Conservation (phyloP, 202 grass and related monocot species). For the Alloteropsis angusta region DNA sequence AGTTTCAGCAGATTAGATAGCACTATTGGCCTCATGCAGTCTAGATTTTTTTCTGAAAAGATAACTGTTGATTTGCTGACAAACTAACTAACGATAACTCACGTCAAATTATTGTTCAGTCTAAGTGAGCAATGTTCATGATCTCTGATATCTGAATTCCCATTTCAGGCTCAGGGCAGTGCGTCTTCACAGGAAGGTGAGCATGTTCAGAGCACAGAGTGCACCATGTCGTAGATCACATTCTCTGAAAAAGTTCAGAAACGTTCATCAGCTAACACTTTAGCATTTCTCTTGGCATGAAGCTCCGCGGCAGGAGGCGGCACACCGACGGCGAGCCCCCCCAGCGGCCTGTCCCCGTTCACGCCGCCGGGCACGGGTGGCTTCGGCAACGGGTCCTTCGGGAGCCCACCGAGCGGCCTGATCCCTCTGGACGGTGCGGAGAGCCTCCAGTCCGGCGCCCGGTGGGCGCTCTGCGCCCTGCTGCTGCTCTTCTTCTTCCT, state of each 20-base stretch:
- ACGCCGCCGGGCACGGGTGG: conserved; percentile 19
- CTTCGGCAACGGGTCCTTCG: neutral
- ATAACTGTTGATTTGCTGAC: neutral
- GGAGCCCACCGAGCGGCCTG: conserved; percentile 1
- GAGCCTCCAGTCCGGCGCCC: conserved; percentile 20
- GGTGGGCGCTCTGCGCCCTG: conserved; percentile 21
- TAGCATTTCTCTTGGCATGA: neutral
- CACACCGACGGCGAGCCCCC: conserved; percentile 33
- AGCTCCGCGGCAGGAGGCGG: conserved; percentile 35
- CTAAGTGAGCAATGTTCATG: neutral
- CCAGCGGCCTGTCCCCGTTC: conserved; percentile 29
- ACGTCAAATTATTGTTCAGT: too few relatives aligned
- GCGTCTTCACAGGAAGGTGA: conserved; percentile 49
- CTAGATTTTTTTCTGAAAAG: neutral
- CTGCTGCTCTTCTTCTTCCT: conserved; percentile 20
- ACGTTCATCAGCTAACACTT: neutral
- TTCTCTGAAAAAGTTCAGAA: neutral
- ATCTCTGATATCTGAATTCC: neutral
- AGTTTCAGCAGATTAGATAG: neutral
- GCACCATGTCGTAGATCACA: neutral
- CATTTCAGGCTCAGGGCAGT: conserved; percentile 44
- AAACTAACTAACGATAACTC: neutral
- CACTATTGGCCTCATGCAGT: neutral
- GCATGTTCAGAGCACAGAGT: neutral
- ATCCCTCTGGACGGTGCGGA: conserved; percentile 14